These are phyloP conservation scores for Solanum etuberosum DNA, from an alignment of 257 asterid species.

Conservation along the genomic window DNA sequence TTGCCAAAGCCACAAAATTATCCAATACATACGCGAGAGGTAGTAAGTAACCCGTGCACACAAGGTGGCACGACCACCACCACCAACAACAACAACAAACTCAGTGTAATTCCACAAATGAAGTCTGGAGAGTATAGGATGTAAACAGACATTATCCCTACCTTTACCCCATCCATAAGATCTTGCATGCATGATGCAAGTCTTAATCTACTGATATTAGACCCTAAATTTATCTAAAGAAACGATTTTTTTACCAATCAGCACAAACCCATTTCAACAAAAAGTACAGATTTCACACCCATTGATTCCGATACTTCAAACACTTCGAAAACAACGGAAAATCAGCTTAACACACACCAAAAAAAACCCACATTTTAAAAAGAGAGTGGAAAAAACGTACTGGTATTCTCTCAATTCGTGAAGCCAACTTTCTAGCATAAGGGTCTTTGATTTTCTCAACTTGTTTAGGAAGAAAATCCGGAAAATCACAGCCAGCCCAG, in stretches of 20 bases:
- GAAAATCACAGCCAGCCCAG: conserved; percentile 22
- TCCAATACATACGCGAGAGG: background rate
- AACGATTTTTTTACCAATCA: background rate
- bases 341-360: background rate
- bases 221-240: background rate
- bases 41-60: background rate
- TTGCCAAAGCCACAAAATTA: background rate
- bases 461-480: conserved; percentile 28
- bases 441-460: conserved; percentile 48
- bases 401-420: conserved; percentile 58
- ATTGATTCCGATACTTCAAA: background rate
- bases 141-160: background rate
- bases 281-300: background rate
- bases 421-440: conserved; percentile 59
- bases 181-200: background rate
- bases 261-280: background rate
- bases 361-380: background rate
- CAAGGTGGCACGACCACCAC: background rate
- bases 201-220: background rate
- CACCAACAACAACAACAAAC: background rate
- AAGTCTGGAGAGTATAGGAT: background rate
- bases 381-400: conserved; percentile 10
- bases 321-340: background rate
- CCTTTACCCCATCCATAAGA: background rate
- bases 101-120: background rate